A percentile compares a stretch with the other conserved stretches of the same genome.
phyloP scores from a whole-genome alignment of 176 grass and related monocot genomes.

The Eleusine indica region DNA sequence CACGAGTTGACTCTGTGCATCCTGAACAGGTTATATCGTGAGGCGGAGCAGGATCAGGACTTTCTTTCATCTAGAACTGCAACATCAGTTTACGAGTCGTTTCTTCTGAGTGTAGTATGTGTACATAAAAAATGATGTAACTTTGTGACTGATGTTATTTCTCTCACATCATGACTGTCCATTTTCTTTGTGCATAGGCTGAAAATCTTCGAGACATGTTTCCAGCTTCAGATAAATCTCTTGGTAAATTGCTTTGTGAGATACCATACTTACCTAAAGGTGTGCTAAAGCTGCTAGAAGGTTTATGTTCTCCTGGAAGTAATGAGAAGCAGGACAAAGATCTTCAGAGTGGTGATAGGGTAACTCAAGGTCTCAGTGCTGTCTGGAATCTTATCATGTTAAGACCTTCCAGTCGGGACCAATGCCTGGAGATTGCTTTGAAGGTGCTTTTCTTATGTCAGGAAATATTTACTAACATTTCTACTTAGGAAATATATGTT shows the following conservation, averaged over 20 bases:
- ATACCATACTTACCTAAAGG: slow-evolving; percentile 87
- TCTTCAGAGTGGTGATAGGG: slow-evolving; percentile 70
- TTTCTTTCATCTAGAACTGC: slow-evolving; percentile 98
- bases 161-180: slow-evolving; percentile 24
- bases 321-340: slow-evolving; percentile 86
- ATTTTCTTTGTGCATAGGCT: slow-evolving; percentile 60
- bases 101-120: slow-evolving; percentile 81
- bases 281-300: slow-evolving; percentile 78
- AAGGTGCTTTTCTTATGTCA: slow-evolving; percentile 56
- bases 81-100: slow-evolving; percentile 95
- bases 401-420: slow-evolving; percentile 76
- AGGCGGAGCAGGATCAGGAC: slow-evolving; percentile 93
- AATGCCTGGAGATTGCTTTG: slow-evolving; percentile 92
- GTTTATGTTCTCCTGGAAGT: slow-evolving; percentile 80
- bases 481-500: background rate
- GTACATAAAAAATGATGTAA: slow-evolving; percentile 13
- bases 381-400: slow-evolving; percentile 94
- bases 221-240: slow-evolving; percentile 89
- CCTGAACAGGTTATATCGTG: slow-evolving; percentile 89
- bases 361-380: slow-evolving; percentile 95
- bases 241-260: slow-evolving; percentile 87
- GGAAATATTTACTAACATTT: slow-evolving; percentile 31
- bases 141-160: slow-evolving; percentile 29
- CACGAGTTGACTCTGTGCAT: slow-evolving; percentile 93
- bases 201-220: slow-evolving; percentile 82